Percentiles rank a stretch among this genome's conserved stretches.
These are phyloP conservation scores for Stemphylium lycopersici DNA, from an alignment of 2,329 filamentous ascomycete species.

Conservation along the genomic window DNA sequence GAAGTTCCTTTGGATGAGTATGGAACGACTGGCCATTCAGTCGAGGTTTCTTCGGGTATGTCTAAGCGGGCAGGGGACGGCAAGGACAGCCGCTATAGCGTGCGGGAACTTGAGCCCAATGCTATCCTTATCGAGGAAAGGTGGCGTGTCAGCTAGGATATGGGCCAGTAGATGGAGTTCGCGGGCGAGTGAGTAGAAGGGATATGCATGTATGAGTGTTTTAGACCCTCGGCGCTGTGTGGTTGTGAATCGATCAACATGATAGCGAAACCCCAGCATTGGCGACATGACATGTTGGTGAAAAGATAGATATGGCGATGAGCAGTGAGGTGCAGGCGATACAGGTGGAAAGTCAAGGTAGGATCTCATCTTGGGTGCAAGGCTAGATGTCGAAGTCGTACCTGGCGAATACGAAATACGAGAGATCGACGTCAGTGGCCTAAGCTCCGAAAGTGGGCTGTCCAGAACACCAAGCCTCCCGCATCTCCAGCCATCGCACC, in stretches of 20 bases:
- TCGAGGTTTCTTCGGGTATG: not conserved
- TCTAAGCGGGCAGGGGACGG: not conserved
- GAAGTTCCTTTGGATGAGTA: not conserved
- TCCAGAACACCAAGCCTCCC: conserved; percentile 24
- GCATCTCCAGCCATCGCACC: conserved; percentile 19
- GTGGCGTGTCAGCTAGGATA: not conserved
- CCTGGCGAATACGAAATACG: conserved; percentile 13
- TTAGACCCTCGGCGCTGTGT: not conserved
- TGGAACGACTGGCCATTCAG: not conserved
- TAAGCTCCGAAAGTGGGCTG: conserved; percentile 24
- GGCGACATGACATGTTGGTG: too few species aligned
- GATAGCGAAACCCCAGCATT: not conserved
- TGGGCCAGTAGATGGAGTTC: too few species aligned
- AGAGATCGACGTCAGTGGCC: conserved; percentile 25
- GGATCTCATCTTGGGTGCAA: not conserved
- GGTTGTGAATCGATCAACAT: not conserved
- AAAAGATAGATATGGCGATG: too few species aligned
- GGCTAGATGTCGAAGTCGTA: not conserved
- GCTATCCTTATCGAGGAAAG: not conserved
- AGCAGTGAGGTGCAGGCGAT: too few species aligned
- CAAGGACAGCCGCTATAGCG: not conserved
- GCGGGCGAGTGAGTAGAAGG: too few species aligned
- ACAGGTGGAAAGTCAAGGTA: not conserved
- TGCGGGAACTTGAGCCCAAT: not conserved
- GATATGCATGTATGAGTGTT: not conserved